A percentile compares a stretch with the other conserved stretches of the same genome.
Evolutionary conservation across 2,329 filamentous ascomycete species (phyloP).

Genomic region (Albifimbria verrucaria): DNA sequence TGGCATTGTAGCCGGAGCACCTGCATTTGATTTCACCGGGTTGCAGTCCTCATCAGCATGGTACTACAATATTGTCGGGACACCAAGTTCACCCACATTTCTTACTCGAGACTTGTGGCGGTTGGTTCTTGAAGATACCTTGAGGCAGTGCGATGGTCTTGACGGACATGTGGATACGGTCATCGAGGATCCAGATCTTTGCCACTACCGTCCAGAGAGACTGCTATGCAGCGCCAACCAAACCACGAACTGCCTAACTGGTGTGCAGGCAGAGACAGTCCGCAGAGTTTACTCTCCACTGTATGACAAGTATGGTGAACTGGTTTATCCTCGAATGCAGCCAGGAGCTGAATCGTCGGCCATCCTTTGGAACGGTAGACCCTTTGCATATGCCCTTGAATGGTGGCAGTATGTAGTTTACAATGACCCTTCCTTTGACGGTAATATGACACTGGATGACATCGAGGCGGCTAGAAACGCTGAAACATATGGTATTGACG

Average conservation of each 20-base stretch:
- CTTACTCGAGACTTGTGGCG: constrained; percentile 18
- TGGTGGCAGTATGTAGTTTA: constrained; percentile 35
- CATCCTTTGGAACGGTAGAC: neutral
- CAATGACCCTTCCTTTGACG: constrained; percentile 32
- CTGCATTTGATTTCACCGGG: constrained; percentile 35
- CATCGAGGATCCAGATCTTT: constrained; percentile 41
- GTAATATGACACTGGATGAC: constrained; percentile 34
- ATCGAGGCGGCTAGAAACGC: constrained; percentile 22
- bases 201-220: constrained; percentile 37
- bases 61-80: constrained; percentile 36
- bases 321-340: constrained; percentile 43
- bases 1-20: constrained; percentile 49
- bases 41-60: constrained; percentile 36
- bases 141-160: constrained; percentile 44
- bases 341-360: constrained; percentile 45
- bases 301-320: constrained; percentile 23
- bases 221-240: constrained; percentile 31
- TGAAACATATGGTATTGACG: constrained; percentile 28
- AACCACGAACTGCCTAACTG: constrained; percentile 35
- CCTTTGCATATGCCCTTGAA: neutral
- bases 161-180: constrained; percentile 48
- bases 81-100: constrained; percentile 25
- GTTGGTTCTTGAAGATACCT: constrained; percentile 16
- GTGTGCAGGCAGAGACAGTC: constrained; percentile 35
- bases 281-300: constrained; percentile 24